Evolutionary conservation across 148 eudicot genomes (phyloP), one percentile per base, ranked within the genome.

Genomic region (Amaranthus cruentus): DNA sequence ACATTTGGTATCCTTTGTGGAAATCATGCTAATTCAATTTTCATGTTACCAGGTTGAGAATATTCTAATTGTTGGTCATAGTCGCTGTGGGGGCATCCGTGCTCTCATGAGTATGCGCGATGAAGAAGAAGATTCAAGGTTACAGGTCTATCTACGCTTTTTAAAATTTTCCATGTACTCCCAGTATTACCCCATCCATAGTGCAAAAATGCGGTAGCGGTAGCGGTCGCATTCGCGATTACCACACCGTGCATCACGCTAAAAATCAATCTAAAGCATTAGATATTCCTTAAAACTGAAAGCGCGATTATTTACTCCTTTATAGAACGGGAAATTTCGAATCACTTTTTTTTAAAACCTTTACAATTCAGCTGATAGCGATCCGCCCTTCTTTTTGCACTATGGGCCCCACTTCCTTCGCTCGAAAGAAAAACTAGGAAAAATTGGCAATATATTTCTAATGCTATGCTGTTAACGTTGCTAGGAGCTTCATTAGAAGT

Each of bases 41-140:
- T 65, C 38, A 75, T 73, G 57, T 75, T 84, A 18, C 28, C 87
- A 96, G 99, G 99, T 96, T 64, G 89, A 92, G 77, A 90, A 92
- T 73, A 83, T 92, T 78, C 79, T 96, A 60, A 87, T 96, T 50
- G 66, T 92, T 70, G 99, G 99, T 60, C 99, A 92, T 78, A 96
- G 96, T 75, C 78, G 95, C 76, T 96, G 99, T 81, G 99, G 96
- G 74, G 99, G 99, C 60, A 96, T 96, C 52, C 90, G 86, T 84
- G 99, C 97, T 74, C 88, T 96, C 71, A 92, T 92, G 94, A 87
- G 97, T 80, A 79, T 90, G 92, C 77, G 79, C 47, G 99, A 96
- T 42, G 88, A 92, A 69, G 88, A 92, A 62, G 87, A 55, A 21
- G 76, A 84, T 72, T 88, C 97, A 84, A 92, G 97, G 99, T 96